Base-by-base conservation (phyloP, 2,329 filamentous ascomycete species). In the Lachnellula subtilissima region DNA sequence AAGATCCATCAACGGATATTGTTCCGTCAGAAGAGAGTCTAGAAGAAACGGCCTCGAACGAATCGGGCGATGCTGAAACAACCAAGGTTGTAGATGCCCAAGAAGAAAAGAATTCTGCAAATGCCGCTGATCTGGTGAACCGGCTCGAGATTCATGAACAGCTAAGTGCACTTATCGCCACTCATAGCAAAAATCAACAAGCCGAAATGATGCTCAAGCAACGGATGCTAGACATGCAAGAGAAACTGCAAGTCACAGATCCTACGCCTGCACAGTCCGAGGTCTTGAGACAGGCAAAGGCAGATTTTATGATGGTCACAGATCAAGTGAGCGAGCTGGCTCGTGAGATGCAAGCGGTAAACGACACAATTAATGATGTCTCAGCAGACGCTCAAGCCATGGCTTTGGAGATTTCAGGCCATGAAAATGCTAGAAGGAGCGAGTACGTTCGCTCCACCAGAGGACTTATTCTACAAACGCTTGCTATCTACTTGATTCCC, bases 401-500 rank as follows among this genome's bases (percentile, higher is more conserved):
- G 15, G 36, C 19, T 11, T 17, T 46, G 4, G 42, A 42, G 15
- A 25, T 14, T n/a, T 4, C 39, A 25, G 32, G 19, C 28, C 32
- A 28, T 15, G 51, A 54, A 2, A 28, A 48, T 9, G 15, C 39
- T 6, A 25, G 51, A 14, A 67, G 65, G 61, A 74, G 70, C 37
- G 77, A 81, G 15, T 88, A 87, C 65, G 70, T 83, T 42, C 77
- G 81, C 35, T 70, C 74, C 3, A 85, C 81, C 1, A 76, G 85
- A 61, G 85, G 85, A 1, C 70, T 87, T 12, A 72, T 78, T 1
- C 73, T 88, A 1, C 70, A 80, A 50, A 75, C 74, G 1, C 72
- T 88, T 17, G 75, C 75, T 53, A 74, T 87, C 25, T 75, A 84
- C 62, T 74, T 84, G 35, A 77, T 88, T 36, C 84, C 84, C 0